Percentiles rank a stretch among this genome's conserved stretches.
phyloP scores from a whole-genome alignment of 2,329 filamentous ascomycete genomes.

The Beauveria varroae region DNA sequence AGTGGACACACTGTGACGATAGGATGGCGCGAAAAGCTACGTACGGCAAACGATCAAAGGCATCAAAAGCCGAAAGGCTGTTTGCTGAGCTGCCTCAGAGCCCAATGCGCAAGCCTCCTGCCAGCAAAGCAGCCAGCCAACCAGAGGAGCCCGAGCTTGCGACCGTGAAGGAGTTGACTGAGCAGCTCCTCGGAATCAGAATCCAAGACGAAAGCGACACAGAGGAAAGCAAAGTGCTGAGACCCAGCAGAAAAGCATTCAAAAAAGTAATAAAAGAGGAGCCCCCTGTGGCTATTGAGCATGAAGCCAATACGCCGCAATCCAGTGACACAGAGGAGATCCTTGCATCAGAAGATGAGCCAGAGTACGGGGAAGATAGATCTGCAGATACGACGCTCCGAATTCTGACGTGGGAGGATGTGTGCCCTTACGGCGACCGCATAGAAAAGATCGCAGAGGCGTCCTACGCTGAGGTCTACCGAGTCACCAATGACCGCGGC shows the following conservation, averaged over 20 bases:
- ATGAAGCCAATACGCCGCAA: not conserved
- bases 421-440: constrained; percentile 44
- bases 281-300: not conserved
- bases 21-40: constrained; percentile 41
- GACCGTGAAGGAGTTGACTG: constrained; percentile 25
- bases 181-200: constrained; percentile 26
- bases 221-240: not conserved
- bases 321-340: not conserved
- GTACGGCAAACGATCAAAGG: constrained; percentile 44
- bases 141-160: constrained; percentile 11
- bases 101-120: constrained; percentile 30
- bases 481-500: constrained; percentile 49
- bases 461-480: constrained; percentile 60
- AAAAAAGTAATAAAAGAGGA: not conserved
- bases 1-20: not conserved
- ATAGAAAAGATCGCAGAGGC: constrained; percentile 60
- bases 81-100: constrained; percentile 46
- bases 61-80: constrained; percentile 38
- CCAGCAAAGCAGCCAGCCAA: constrained; percentile 11
- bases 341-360: constrained; percentile 11
- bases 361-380: not conserved
- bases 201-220: not conserved
- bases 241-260: not conserved
- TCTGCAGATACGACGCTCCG: constrained; percentile 24
- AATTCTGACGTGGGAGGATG: constrained; percentile 47